Base-by-base conservation (phyloP, 129 eudicot genomes). In the Artemisia annua region DNA sequence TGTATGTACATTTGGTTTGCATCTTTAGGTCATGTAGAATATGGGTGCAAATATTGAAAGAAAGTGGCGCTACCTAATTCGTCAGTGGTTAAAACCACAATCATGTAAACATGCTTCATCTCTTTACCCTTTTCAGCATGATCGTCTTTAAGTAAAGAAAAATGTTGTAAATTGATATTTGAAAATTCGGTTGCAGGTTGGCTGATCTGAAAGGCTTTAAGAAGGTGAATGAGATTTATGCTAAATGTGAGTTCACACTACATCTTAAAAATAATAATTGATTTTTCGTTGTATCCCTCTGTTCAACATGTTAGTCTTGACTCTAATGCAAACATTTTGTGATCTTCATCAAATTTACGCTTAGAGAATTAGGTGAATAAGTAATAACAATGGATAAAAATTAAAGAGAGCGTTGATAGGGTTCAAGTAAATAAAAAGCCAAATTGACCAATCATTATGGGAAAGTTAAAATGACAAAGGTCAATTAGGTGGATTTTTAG, bases 31-130 rank as follows among this genome's bases (percentile, higher is more conserved):
- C 46, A 85, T 94, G 46, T 90, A 94, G 91, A 94, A 94, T 74
- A 94, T 90, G 96, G 97, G 99, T 54, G 99, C n/a, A 94, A 82
- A 94, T 94, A 71, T 85, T 94, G 53, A 90, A 90, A 82, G 96
- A 88, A 72, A 83, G 97, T 78, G 97, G 99, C 16, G 93, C 84
- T 49, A 85, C 75, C 87, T 95, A 95, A n/a, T 76, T 86, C 96
- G 68, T 90, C 97, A 1, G 99, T 95, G 43, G 99, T 88, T 67
- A 95, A 95, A 80, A 88, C 99, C 68, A 95, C 99, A 46, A 95
- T 95, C 68, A 88, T 95, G 99, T 88, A 71, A 44, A 75, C 80
- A 64, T 68, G 28, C 61, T 60, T 79, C 58, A 53, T 66, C 46
- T 7, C 14, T 48, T 53, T 58, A n/a, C 5, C 26, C 50, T 24